These are phyloP conservation scores for Myxozyma nipponensis DNA, from an alignment of 805 yeast genomes.

Conservation along the genomic window DNA sequence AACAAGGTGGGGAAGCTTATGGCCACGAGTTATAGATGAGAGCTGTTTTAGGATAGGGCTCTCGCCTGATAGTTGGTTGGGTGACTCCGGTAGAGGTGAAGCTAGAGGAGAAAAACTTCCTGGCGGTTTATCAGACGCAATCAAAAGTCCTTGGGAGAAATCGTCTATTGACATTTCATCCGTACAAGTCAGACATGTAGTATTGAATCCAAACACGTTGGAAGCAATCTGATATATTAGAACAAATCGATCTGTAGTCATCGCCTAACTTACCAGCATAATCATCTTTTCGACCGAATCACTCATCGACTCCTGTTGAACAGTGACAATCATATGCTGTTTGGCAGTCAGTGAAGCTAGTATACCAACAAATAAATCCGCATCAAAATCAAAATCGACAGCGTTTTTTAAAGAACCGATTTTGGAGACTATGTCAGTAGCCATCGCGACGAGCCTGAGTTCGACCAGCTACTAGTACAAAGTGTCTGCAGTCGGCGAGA, in stretches of 20 bases:
- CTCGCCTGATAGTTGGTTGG: neutral
- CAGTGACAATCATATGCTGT: constrained; percentile 23
- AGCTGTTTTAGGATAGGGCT: neutral
- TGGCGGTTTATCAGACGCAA: constrained; percentile 1
- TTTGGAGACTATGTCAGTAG: constrained; percentile 10
- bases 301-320: constrained; percentile 10
- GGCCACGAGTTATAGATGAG: neutral
- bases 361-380: constrained; percentile 22
- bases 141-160: constrained; percentile 11
- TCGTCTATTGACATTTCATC: constrained; percentile 18
- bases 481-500: too few relatives aligned
- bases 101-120: constrained; percentile 20
- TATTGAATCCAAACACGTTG: constrained; percentile 21
- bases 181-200: constrained; percentile 10
- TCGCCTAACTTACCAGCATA: constrained; percentile 8
- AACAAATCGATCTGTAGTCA: neutral
- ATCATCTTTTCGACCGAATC: constrained; percentile 21
- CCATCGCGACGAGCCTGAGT: too few relatives aligned
- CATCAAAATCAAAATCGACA: constrained; percentile 22
- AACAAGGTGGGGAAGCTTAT: constrained; percentile 13
- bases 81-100: neutral
- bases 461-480: too few relatives aligned
- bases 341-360: constrained; percentile 17
- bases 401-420: constrained; percentile 5
- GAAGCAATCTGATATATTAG: constrained; percentile 25